Conservation (phyloP, 805 yeast species). For the Clavispora vitiphila region DNA sequence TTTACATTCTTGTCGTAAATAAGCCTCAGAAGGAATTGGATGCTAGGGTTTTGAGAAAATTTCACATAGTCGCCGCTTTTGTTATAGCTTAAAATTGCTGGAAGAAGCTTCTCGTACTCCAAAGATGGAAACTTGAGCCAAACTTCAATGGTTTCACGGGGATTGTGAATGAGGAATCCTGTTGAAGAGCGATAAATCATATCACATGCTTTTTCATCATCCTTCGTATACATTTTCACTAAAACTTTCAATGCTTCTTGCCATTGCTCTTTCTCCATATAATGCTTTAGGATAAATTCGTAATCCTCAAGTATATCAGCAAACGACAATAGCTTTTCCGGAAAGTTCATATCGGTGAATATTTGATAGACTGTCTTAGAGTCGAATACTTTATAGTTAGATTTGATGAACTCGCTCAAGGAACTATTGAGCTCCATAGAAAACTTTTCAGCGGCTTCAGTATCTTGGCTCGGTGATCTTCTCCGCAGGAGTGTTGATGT, state of each 20-base stretch:
- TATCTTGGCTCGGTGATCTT: background rate
- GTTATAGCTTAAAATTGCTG: conserved; percentile 70
- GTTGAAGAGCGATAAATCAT: conserved; percentile 65
- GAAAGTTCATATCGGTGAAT: conserved; percentile 60
- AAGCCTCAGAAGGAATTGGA: conserved; percentile 57
- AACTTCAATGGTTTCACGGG: conserved; percentile 64
- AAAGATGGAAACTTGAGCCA: conserved; percentile 63
- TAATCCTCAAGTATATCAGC: conserved; percentile 67
- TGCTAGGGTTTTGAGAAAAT: conserved; percentile 53
- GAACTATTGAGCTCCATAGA: background rate
- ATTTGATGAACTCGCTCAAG: conserved; percentile 47
- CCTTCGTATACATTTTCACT: conserved; percentile 44
- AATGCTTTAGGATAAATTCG: conserved; percentile 61
- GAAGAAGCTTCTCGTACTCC: conserved; percentile 62
- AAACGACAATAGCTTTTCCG: conserved; percentile 57
- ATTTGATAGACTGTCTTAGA: conserved; percentile 67
- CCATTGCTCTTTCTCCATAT: conserved; percentile 73
- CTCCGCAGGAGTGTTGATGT: background rate
- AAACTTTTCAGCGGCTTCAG: background rate
- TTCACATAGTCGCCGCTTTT: conserved; percentile 37
- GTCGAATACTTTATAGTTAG: conserved; percentile 51
- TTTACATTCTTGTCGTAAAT: conserved; percentile 35
- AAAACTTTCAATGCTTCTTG: conserved; percentile 58
- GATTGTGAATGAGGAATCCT: conserved; percentile 60
- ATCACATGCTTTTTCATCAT: conserved; percentile 18